phyloP scores from a whole-genome alignment of 2,329 filamentous ascomycete species.

The Colletotrichum eremochloae region DNA sequence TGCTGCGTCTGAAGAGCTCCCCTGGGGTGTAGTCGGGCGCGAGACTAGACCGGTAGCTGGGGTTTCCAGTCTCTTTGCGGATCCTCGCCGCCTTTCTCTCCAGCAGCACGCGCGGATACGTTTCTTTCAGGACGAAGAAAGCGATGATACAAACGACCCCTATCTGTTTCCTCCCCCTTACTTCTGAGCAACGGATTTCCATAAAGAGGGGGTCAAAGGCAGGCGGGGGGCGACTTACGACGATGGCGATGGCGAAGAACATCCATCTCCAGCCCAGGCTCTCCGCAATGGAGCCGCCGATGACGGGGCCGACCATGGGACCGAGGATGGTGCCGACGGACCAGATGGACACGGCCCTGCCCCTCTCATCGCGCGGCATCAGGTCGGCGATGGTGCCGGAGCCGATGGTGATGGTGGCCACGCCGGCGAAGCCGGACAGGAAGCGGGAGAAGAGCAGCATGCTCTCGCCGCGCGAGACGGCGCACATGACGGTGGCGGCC shows the following conservation, averaged over 20 bases:
- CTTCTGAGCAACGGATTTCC: conserved; percentile 42
- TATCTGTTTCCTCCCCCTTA: conserved; percentile 2
- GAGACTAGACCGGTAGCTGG: conserved; percentile 67
- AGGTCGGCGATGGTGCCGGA: conserved; percentile 25
- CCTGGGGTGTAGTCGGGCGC: conserved; percentile 54
- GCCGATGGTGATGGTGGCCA: conserved; percentile 67
- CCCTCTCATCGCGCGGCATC: conserved; percentile 48
- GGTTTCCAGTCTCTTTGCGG: conserved; percentile 66
- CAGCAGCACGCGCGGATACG: conserved; percentile 62
- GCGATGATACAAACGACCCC: conserved; percentile 53
- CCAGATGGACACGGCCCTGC: conserved; percentile 55
- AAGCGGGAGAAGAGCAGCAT: conserved; percentile 71
- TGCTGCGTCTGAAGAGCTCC: conserved; percentile 59
- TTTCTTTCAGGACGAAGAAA: conserved; percentile 59
- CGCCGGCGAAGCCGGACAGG: conserved; percentile 72
- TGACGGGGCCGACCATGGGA: conserved; percentile 57
- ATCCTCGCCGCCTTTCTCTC: conserved; percentile 58
- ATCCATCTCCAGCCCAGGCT: conserved; percentile 57
- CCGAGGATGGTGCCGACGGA: conserved; percentile 59
- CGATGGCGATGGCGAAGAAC: conserved; percentile 53
- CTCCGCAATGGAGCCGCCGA: conserved; percentile 55
- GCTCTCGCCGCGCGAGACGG: conserved; percentile 61
- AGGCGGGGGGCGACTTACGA: background rate
- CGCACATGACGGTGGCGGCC: conserved; percentile 59
- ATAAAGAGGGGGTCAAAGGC: too few species aligned